Evolutionary conservation across 345 rosid genomes (phyloP), one percentile per base, ranked within the genome.

Genomic region (Pistacia integerrima): DNA sequence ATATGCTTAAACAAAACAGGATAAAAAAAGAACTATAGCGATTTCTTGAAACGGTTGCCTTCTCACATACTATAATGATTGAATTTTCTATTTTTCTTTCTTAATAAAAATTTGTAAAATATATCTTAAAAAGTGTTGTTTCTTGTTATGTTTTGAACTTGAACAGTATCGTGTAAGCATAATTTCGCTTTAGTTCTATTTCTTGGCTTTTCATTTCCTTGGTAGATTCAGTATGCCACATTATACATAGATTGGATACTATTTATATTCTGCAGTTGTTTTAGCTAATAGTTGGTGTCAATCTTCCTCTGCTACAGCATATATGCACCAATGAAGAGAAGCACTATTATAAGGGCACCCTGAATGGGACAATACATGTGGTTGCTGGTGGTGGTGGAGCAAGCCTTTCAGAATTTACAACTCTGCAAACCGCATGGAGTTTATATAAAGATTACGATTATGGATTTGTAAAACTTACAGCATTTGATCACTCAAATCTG

Each of bases 361-460:
- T 85, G 46, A 88, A 88, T 46, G 94, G 97, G 2, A 92, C 97
- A 3, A 90, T 92, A 61, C 92, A 90, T 72, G 76, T 92, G 25
- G 94, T 88, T 65, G 93, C 91, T 11, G 97, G 97, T 55, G 94
- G 94, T 9, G 97, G 82, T 65, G 97, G 97, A 70, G 89, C 94
- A 66, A 64, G 83, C 69, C 90, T 90, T 55, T 73, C 90, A 30
- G 72, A 75, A 30, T 90, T 87, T 77, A 81, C 91, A 17, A 49
- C 74, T 20, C 67, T 87, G 2, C 78, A 83, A 52, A 91, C 91
- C 1, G 62, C 66, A 0, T 92, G 94, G 94, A 90, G 97, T 81
- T 67, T 86, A n/a, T 60, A 57, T 44, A 88, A 75, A 81, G 94
- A 88, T 59, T 69, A 75, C 17, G 94, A 92, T 48, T 77, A 81